Conservation (phyloP, 257 asterid genomes). For the Osmanthus fragrans region DNA sequence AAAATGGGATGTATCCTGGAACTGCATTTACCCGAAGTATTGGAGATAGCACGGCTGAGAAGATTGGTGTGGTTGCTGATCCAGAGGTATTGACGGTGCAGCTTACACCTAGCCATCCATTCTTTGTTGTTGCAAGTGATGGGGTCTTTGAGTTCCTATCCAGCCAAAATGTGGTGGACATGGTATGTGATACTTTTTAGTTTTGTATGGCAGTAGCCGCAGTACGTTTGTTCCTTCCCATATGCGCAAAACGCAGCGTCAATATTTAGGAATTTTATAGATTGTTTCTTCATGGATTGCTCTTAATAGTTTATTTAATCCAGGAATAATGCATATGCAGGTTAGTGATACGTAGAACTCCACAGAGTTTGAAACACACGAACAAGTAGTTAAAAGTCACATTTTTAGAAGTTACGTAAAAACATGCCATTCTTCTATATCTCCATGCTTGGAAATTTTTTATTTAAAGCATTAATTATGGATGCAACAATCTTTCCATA, state of each 20-base stretch:
- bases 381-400: background rate
- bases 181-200: conserved; percentile 45
- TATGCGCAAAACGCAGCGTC: background rate
- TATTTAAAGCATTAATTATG: background rate
- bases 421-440: background rate
- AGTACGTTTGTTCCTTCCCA: conserved; percentile 2
- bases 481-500: background rate
- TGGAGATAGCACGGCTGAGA: conserved; percentile 86
- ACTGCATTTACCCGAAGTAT: conserved; percentile 94
- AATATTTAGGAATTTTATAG: background rate
- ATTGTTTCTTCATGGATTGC: background rate
- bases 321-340: background rate
- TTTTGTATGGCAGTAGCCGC: conserved; percentile 10
- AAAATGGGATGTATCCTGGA: conserved; percentile 89
- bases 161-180: conserved; percentile 86
- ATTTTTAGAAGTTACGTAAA: background rate
- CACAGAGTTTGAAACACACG: background rate
- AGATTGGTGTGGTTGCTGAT: conserved; percentile 78
- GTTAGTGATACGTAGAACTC: background rate
- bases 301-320: too few species aligned
- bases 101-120: conserved; percentile 63
- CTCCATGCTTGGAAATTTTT: background rate
- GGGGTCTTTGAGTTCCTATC: conserved; percentile 87
- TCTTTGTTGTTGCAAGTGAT: conserved; percentile 88
- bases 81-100: conserved; percentile 74